phyloP scores from a whole-genome alignment of 2,329 filamentous ascomycete species.

The Acrocalymma vagum region DNA sequence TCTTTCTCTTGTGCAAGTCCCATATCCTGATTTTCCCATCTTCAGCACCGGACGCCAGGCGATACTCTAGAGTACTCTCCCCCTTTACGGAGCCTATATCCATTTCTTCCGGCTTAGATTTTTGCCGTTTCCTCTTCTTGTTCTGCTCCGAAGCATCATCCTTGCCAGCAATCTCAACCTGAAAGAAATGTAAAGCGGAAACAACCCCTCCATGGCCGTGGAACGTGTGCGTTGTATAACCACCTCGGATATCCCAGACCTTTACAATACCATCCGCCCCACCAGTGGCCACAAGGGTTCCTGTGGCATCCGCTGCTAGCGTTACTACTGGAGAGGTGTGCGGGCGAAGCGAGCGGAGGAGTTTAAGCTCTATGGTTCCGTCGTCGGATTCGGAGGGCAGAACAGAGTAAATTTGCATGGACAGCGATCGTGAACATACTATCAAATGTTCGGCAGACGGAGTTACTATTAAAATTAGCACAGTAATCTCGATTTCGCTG shows the following conservation, averaged over 20 bases:
- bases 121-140: conserved; percentile 51
- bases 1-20: conserved; percentile 85
- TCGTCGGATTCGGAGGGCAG: conserved; percentile 64
- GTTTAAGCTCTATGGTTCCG: conserved; percentile 67
- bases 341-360: conserved; percentile 84
- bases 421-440: conserved; percentile 91
- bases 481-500: conserved; percentile 7
- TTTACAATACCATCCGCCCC: conserved; percentile 94
- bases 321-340: conserved; percentile 91
- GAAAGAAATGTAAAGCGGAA: conserved; percentile 91
- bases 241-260: conserved; percentile 92
- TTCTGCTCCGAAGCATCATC: conserved; percentile 50
- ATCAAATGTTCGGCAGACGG: conserved; percentile 88
- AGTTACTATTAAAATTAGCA: conserved; percentile 69
- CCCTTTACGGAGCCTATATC: conserved; percentile 51
- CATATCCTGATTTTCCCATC: conserved; percentile 92
- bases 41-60: conserved; percentile 89
- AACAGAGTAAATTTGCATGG: conserved; percentile 90
- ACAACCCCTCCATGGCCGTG: conserved; percentile 91
- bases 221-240: conserved; percentile 94
- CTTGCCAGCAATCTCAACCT: conserved; percentile 65
- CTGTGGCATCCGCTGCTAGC: conserved; percentile 82
- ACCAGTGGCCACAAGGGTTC: conserved; percentile 90
- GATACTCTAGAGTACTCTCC: conserved; percentile 68
- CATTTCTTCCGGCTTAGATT: conserved; percentile 54